These are phyloP conservation scores for Knoxdaviesia capensis DNA, from an alignment of 2,329 filamentous ascomycete species.

Conservation along the genomic window DNA sequence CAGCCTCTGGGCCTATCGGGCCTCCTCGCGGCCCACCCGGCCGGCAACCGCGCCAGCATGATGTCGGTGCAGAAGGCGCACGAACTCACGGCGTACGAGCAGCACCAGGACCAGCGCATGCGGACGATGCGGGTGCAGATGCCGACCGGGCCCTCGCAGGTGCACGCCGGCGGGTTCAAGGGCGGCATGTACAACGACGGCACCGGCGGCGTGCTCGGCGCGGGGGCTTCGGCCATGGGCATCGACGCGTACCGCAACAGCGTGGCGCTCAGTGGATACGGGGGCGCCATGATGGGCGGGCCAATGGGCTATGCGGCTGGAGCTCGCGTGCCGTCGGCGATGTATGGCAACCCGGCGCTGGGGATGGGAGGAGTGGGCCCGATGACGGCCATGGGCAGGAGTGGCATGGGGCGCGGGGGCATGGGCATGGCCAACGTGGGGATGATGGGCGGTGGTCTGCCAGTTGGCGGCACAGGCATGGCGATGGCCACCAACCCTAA, in stretches of 20 bases:
- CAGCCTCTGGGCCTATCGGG: slow-evolving; percentile 23
- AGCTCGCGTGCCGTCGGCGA: background rate
- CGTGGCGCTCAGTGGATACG: slow-evolving; percentile 12
- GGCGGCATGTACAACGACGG: slow-evolving; percentile 35
- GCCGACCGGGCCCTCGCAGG: slow-evolving; percentile 16
- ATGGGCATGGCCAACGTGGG: slow-evolving; percentile 1
- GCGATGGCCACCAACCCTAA: background rate
- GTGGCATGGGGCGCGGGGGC: slow-evolving; percentile 7
- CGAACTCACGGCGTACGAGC: slow-evolving; percentile 19
- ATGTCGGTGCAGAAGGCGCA: slow-evolving; percentile 18
- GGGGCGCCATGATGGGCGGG: slow-evolving; percentile 8
- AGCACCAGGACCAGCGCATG: slow-evolving; percentile 26
- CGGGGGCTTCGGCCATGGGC: slow-evolving; percentile 7
- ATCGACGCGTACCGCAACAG: slow-evolving; percentile 12
- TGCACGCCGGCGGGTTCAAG: slow-evolving; percentile 23
- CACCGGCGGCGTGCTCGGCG: slow-evolving; percentile 17
- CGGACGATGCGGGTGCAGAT: slow-evolving; percentile 27
- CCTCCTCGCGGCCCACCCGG: slow-evolving; percentile 26
- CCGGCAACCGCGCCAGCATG: slow-evolving; percentile 18
- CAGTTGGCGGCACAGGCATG: slow-evolving; percentile 1
- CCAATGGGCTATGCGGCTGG: slow-evolving; percentile 1
- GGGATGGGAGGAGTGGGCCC: background rate
- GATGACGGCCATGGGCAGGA: slow-evolving; percentile 1
- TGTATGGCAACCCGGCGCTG: background rate
- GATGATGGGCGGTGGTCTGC: slow-evolving; percentile 3